Conservation (phyloP, 2,329 filamentous ascomycete genomes). For the Talaromyces islandicus region DNA sequence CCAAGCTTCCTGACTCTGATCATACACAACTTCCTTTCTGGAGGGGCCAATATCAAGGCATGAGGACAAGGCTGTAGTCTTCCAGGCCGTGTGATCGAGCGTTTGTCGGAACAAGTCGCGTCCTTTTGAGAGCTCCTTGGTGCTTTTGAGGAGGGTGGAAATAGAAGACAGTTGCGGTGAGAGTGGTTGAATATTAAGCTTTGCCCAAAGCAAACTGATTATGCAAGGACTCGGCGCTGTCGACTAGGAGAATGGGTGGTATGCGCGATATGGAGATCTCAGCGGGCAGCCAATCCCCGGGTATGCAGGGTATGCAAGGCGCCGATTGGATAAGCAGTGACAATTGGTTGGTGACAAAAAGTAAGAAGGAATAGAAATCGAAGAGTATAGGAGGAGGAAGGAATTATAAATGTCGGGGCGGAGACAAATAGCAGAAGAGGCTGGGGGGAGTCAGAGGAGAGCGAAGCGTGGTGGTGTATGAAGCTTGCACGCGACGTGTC, state of each 20-base stretch:
- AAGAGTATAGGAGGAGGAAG: conserved; percentile 2
- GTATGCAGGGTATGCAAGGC: conserved; percentile 13
- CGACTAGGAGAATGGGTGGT: conserved; percentile 26
- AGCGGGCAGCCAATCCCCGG: conserved; percentile 19
- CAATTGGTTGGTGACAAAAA: neutral
- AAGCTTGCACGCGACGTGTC: conserved; percentile 32
- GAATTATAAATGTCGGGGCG: conserved; percentile 5
- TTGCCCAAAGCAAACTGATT: conserved; percentile 8
- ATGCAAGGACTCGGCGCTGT: conserved; percentile 18
- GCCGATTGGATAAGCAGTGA: conserved; percentile 7
- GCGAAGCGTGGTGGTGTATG: conserved; percentile 10
- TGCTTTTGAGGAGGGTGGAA: neutral
- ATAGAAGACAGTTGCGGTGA: conserved; percentile 8
- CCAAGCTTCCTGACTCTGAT: conserved; percentile 5
- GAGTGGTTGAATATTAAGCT: conserved; percentile 8
- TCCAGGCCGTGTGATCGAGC: neutral
- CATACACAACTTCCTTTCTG: conserved; percentile 8
- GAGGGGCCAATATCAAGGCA: neutral
- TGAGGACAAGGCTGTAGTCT: neutral
- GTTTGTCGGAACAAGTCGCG: neutral
- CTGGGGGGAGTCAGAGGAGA: conserved; percentile 14
- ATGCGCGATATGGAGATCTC: conserved; percentile 21
- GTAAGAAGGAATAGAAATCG: neutral
- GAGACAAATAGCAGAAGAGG: conserved; percentile 13
- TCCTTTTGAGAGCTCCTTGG: neutral